Conservation (phyloP, 1,139 yeast genomes). For the Meyerozyma sp. region DNA sequence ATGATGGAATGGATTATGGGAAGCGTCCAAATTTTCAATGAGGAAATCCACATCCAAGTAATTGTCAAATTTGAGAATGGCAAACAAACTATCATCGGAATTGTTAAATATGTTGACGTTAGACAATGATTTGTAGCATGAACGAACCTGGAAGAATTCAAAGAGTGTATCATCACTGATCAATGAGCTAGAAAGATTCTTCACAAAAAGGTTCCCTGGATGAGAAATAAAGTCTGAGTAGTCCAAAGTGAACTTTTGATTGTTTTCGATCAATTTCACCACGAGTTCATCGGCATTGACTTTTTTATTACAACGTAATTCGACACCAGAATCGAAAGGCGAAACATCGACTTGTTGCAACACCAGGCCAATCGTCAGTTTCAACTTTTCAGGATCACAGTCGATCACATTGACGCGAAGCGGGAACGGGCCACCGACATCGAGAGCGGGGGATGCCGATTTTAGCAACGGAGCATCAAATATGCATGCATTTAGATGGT, state of each 20-base stretch:
- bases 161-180: conserved; percentile 14
- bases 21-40: conserved; percentile 15
- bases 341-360: background rate
- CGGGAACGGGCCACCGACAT: background rate
- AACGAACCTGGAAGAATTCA: conserved; percentile 19
- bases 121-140: conserved; percentile 21
- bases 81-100: conserved; percentile 21
- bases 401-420: background rate
- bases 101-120: conserved; percentile 25
- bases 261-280: background rate
- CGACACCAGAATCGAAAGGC: background rate
- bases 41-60: conserved; percentile 33
- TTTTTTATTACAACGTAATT: background rate
- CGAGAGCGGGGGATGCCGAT: too few species aligned
- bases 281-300: background rate
- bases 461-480: background rate
- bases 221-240: conserved; percentile 48
- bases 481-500: background rate
- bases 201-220: conserved; percentile 61
- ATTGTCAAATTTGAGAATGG: conserved; percentile 31
- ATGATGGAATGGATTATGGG: conserved; percentile 32
- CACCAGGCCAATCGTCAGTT: background rate
- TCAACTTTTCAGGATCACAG: background rate
- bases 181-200: conserved; percentile 30
- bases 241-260: conserved; percentile 8